These are phyloP conservation scores for Pyrenophora seminiperda DNA, from an alignment of 2,329 filamentous ascomycete genomes.

Conservation along the genomic window DNA sequence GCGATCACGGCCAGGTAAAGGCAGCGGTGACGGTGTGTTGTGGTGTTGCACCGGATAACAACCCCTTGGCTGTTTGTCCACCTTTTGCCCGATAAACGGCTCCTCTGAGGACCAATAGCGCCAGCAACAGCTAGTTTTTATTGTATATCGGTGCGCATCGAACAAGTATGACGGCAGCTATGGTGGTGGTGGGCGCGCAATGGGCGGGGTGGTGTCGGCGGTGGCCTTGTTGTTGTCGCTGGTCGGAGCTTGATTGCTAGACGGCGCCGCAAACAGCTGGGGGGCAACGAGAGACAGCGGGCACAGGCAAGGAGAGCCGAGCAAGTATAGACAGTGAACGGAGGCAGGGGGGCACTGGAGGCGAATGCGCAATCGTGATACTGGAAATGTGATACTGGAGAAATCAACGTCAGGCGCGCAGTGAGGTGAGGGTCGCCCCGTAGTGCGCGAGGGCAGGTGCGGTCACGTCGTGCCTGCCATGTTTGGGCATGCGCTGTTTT, in stretches of 20 bases:
- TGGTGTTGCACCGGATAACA: constrained; percentile 15
- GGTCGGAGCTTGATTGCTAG: constrained; percentile 21
- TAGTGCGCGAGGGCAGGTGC: constrained; percentile 20
- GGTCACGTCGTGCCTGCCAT: constrained; percentile 24
- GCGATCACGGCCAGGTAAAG: constrained; percentile 15
- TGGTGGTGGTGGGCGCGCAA: constrained; percentile 20
- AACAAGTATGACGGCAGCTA: neutral
- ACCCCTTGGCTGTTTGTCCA: constrained; percentile 20
- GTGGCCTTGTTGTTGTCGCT: constrained; percentile 21
- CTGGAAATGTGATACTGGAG: neutral
- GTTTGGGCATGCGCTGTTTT: constrained; percentile 39
- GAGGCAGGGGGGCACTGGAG: constrained; percentile 12
- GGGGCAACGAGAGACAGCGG: constrained; percentile 20
- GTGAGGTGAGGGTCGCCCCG: constrained; percentile 13
- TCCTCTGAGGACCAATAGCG: constrained; percentile 15
- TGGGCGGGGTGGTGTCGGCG: constrained; percentile 19
- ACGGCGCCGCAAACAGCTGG: constrained; percentile 17
- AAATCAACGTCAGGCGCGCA: neutral
- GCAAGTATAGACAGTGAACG: constrained; percentile 6
- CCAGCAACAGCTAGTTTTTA: constrained; percentile 15
- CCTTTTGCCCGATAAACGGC: constrained; percentile 16
- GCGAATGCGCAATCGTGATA: constrained; percentile 4
- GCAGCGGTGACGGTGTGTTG: constrained; percentile 25
- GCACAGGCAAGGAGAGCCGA: constrained; percentile 19
- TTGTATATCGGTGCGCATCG: constrained; percentile 17